phyloP scores from a whole-genome alignment of 139 green algal species.

The Deuterostichococcus epilithicus region DNA sequence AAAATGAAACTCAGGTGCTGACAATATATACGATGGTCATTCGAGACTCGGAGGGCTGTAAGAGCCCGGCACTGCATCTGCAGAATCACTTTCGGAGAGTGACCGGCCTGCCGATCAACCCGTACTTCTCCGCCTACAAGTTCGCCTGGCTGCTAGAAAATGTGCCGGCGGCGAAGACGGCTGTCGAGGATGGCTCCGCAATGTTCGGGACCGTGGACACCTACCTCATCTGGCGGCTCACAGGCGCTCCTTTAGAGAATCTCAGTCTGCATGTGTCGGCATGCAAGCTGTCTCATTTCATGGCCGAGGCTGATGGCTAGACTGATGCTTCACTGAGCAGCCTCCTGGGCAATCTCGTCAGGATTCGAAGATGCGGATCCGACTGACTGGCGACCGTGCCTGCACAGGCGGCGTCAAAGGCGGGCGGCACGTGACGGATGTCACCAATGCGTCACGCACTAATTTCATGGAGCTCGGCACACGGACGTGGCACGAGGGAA shows the following conservation, averaged over 20 bases:
- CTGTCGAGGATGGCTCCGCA: conserved; percentile 28
- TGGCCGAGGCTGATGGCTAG: too few species aligned
- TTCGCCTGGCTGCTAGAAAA: conserved; percentile 90
- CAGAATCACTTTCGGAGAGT: conserved; percentile 64
- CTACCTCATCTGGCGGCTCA: conserved; percentile 96
- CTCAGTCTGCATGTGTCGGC: too few species aligned
- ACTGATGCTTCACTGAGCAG: too few species aligned
- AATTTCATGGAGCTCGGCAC: conserved; percentile 86
- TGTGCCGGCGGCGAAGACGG: conserved; percentile 58
- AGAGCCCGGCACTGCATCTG: background rate
- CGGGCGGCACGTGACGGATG: conserved; percentile 84
- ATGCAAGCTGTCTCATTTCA: too few species aligned
- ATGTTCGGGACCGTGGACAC: conserved; percentile 92
- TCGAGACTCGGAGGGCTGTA: too few species aligned
- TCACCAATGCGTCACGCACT: conserved; percentile 89
- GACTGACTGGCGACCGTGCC: too few species aligned
- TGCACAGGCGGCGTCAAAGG: conserved; percentile 47
- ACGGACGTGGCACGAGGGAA: conserved; percentile 70
- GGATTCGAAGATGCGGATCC: too few species aligned
- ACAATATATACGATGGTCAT: too few species aligned
- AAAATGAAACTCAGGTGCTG: too few species aligned
- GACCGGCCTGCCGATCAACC: conserved; percentile 89
- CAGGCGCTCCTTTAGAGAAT: conserved; percentile 62
- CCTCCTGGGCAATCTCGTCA: too few species aligned
- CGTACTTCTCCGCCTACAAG: conserved; percentile 97